Base-by-base conservation (phyloP, 495 filamentous ascomycete species). In the Trichoderma orchidacearum region DNA sequence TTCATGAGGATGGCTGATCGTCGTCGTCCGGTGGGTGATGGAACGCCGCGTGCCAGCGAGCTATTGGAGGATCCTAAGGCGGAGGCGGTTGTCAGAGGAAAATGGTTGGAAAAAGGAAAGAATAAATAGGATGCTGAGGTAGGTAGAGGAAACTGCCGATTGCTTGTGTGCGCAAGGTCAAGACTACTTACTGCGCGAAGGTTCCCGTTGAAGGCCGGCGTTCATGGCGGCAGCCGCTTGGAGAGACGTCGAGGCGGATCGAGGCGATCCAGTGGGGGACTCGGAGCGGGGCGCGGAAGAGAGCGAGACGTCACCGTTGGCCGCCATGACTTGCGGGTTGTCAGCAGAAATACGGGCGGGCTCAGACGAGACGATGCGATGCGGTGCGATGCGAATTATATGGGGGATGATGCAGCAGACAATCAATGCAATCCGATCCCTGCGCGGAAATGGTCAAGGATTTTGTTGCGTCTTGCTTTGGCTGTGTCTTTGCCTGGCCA, bases 1-100 rank as follows among this genome's bases (percentile, higher is more conserved):
- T 86, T 89, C 77, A 85, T 83, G 32, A 87, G 76, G 34, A 87
- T 79, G 12, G 86, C 90, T 28, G 84, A 77, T 59, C 85, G 75
- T 58, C 85, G 77, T 52, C 80, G 77, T 15, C 73, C 69, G 58
- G 77, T 80, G 9, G 80, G 74, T 6, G 81, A 76, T 51, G 74
- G 74, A 53, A 78, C 76, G 66, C 63, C 76, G 62, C 74, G 78
- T 60, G 71, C 68, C 3, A 70, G 66, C 18, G 80, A 78, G 74
- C 75, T 76, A 52, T 64, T 74, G 18, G 83, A 80, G 3, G 82
- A 77, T 11, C 73, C 77, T 80, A 27, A n/a, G 35, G 1, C 12
- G 3, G 11, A 32, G 56, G 69, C 15, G 68, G 62, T 34, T 36
- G 38, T 41, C n/a, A 54, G 31, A 34, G 12, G 25, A 30, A 52